Evolutionary conservation across 2,329 filamentous ascomycete species (phyloP), one percentile per base, ranked within the genome.

Genomic region (Aspergillus proliferans): DNA sequence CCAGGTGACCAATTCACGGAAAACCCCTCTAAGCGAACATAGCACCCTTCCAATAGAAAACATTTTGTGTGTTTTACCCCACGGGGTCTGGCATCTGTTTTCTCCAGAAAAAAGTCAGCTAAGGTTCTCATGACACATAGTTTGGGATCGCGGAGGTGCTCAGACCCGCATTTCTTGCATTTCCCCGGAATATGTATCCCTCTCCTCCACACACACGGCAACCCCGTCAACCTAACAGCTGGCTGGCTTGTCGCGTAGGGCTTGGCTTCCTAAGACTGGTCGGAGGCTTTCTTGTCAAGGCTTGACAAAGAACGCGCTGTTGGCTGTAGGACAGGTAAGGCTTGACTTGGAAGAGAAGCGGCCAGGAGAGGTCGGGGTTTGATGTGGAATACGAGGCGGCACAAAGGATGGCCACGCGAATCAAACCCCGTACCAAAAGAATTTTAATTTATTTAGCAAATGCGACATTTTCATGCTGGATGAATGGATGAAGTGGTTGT

Each of bases 111-210:
- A 21, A 40, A 9, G 18, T 21, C 38, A 40, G 19, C 10, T 19
- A 22, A 22, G 18, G 4, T 40, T 40, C 38, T 15, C 5, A 40
- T 40, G 38, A 40, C 38, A 21, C 38, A 40, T 40, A 40, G 18
- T 21, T 40, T 40, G 18, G 18, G 10, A 21, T 5, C 15, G 38
- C 19, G 18, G 18, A 19, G 10, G 15, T 19, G 18, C 38, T 19
- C 38, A 40, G 38, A 40, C 38, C 38, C 18, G 38, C 18, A 40
- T 40, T 21, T 19, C 38, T 21, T 21, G n/a, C 18, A 21, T 30
- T 30, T 30, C 26, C 26, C 26, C 26, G 10, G 26, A 30, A 30
- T 30, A 12, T 59, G 12, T 30, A 12, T 59, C 7, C 7, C 15
- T 38, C 18, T 21, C 38, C 7, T 40, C 38, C 38, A 19, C 34